These are phyloP conservation scores for Saccharomyces pastorianus DNA, from an alignment of 1,139 yeast species.

Conservation along the genomic window DNA sequence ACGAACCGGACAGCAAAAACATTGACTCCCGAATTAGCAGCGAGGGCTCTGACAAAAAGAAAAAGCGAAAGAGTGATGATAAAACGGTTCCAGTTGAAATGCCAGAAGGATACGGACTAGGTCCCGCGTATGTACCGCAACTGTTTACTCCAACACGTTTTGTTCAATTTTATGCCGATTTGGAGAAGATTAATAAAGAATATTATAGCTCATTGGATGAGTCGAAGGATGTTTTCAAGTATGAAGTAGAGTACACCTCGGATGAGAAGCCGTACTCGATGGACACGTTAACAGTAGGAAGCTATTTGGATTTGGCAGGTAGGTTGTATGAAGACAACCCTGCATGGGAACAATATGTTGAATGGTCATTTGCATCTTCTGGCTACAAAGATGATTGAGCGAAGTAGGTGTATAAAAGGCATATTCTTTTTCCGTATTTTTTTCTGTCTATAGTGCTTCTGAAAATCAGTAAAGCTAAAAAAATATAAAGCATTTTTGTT, in stretches of 20 bases:
- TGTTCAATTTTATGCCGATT: slow-evolving; percentile 64
- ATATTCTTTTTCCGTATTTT: background rate
- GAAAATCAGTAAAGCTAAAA: no score
- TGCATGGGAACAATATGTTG: slow-evolving; percentile 36
- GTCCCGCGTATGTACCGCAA: slow-evolving; percentile 72
- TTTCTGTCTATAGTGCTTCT: background rate
- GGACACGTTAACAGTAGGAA: slow-evolving; percentile 47
- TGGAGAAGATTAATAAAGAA: slow-evolving; percentile 43
- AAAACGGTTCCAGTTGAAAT: slow-evolving; percentile 59
- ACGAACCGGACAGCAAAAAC: slow-evolving; percentile 14
- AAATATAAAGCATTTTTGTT: background rate
- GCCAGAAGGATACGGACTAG: slow-evolving; percentile 48
- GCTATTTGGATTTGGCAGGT: slow-evolving; percentile 53
- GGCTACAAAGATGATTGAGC: slow-evolving; percentile 44
- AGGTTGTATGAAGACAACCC: slow-evolving; percentile 37
- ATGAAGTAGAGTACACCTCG: slow-evolving; percentile 62
- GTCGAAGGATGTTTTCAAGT: slow-evolving; percentile 41
- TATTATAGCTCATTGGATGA: slow-evolving; percentile 14
- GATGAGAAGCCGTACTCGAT: slow-evolving; percentile 48
- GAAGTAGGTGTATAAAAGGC: background rate
- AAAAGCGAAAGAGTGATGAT: slow-evolving; percentile 38
- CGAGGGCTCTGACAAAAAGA: slow-evolving; percentile 15
- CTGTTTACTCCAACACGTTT: slow-evolving; percentile 63
- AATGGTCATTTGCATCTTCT: slow-evolving; percentile 53
- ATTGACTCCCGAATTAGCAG: slow-evolving; percentile 9